These are phyloP conservation scores for Hymenoscyphus fraxineus DNA, from an alignment of 2,329 filamentous ascomycete genomes.

Conservation along the genomic window DNA sequence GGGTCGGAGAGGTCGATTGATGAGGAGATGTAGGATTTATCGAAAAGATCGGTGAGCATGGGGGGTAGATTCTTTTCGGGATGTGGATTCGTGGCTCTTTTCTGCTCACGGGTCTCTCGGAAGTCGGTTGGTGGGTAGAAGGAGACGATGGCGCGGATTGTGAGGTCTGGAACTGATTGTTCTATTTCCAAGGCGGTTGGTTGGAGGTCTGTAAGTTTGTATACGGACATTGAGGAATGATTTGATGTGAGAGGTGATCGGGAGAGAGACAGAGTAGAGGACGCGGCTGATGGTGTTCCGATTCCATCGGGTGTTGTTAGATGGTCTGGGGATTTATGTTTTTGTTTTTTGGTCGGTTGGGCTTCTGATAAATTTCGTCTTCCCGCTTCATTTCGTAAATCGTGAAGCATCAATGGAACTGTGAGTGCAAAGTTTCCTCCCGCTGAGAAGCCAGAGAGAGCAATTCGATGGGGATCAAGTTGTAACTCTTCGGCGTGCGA, in stretches of 20 bases:
- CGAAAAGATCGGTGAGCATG: slow-evolving; percentile 58
- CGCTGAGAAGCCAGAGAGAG: slow-evolving; percentile 58
- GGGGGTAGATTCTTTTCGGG: slow-evolving; percentile 57
- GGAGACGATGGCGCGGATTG: slow-evolving; percentile 50
- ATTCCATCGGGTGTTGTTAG: not conserved
- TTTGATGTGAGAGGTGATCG: slow-evolving; percentile 3
- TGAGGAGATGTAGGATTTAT: slow-evolving; percentile 57
- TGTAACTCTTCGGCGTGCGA: slow-evolving; percentile 53
- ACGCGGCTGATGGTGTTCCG: not conserved
- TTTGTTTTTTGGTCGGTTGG: not conserved
- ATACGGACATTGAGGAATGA: slow-evolving; percentile 19
- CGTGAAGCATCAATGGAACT: slow-evolving; percentile 41
- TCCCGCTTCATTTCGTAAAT: slow-evolving; percentile 39
- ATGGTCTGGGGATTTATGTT: not conserved
- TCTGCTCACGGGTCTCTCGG: slow-evolving; percentile 52
- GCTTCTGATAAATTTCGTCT: slow-evolving; percentile 34
- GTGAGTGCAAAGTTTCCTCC: slow-evolving; percentile 43
- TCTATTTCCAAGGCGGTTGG: slow-evolving; percentile 31
- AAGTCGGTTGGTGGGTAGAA: slow-evolving; percentile 64
- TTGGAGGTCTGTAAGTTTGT: slow-evolving; percentile 32
- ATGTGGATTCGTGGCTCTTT: slow-evolving; percentile 49
- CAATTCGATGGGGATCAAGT: slow-evolving; percentile 53
- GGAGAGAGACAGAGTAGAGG: slow-evolving; percentile 20
- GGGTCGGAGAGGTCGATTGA: slow-evolving; percentile 45
- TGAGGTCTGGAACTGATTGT: slow-evolving; percentile 39